phyloP scores from a whole-genome alignment of 441 rosid species.

The Aleurites moluccanus region DNA sequence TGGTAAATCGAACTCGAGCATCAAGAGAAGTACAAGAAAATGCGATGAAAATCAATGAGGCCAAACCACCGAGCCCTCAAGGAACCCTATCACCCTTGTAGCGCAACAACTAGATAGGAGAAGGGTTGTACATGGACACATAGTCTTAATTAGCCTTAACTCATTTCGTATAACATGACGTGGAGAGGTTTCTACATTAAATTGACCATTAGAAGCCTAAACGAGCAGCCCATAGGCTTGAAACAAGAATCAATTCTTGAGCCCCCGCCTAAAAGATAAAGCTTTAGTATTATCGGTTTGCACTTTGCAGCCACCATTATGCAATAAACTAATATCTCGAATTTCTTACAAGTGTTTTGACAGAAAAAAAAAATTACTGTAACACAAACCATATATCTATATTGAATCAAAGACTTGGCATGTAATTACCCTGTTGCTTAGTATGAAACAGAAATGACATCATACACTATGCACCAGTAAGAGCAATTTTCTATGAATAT shows the following conservation, averaged over 20 bases:
- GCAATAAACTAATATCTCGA: background rate
- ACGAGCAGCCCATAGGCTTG: background rate
- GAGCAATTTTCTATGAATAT: no score
- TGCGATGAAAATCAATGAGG: background rate
- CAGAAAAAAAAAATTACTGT: no score
- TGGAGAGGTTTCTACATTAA: background rate
- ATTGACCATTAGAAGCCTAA: background rate
- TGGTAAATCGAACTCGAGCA: background rate
- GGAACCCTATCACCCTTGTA: no score
- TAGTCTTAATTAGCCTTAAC: background rate
- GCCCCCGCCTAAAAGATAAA: background rate
- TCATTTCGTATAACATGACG: background rate
- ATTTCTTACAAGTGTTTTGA: background rate
- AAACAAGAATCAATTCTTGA: background rate
- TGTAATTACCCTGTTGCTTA: background rate
- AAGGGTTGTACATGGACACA: background rate
- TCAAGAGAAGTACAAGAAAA: background rate
- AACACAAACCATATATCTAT: background rate
- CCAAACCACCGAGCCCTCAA: background rate
- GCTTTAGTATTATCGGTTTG: background rate
- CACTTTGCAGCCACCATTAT: background rate
- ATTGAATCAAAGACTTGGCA: background rate
- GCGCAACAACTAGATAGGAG: background rate
- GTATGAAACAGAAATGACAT: background rate
- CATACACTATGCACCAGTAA: background rate